Conservation (phyloP, 1,284 basidiomycete species). For the Heterobasidion irregulare region DNA sequence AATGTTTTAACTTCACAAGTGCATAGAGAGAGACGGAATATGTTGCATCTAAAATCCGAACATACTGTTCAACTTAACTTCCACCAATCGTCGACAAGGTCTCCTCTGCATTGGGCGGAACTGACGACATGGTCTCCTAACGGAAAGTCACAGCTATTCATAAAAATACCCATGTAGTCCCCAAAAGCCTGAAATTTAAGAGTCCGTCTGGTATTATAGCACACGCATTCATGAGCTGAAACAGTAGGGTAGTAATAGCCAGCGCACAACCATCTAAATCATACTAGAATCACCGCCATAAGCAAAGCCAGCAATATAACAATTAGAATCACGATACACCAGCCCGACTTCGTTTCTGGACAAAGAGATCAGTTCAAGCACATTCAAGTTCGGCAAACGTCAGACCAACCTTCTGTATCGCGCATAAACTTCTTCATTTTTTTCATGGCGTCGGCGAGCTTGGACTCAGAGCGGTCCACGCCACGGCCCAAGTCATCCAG, state of each 20-base stretch:
- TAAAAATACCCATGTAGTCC: not conserved
- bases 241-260: not conserved
- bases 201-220: not conserved
- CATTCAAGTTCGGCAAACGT: not conserved
- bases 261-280: not conserved
- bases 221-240: not conserved
- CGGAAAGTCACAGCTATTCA: not conserved
- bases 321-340: slow-evolving; percentile 58
- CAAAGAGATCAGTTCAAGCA: not conserved
- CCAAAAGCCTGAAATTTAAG: not conserved
- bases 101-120: too few relatives aligned
- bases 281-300: slow-evolving; percentile 51
- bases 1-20: not conserved
- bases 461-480: slow-evolving; percentile 69
- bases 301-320: slow-evolving; percentile 47
- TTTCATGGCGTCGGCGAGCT: slow-evolving; percentile 61
- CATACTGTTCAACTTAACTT: not conserved
- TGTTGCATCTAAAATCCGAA: not conserved
- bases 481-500: slow-evolving; percentile 72
- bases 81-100: too few relatives aligned
- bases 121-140: not conserved
- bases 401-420: slow-evolving; percentile 65
- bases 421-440: slow-evolving; percentile 75
- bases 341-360: slow-evolving; percentile 66
- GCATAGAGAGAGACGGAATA: not conserved